Evolutionary conservation across 1,284 basidiomycete genomes (phyloP), one percentile per base, ranked within the genome.

Genomic region (Sporisorium exsertum): DNA sequence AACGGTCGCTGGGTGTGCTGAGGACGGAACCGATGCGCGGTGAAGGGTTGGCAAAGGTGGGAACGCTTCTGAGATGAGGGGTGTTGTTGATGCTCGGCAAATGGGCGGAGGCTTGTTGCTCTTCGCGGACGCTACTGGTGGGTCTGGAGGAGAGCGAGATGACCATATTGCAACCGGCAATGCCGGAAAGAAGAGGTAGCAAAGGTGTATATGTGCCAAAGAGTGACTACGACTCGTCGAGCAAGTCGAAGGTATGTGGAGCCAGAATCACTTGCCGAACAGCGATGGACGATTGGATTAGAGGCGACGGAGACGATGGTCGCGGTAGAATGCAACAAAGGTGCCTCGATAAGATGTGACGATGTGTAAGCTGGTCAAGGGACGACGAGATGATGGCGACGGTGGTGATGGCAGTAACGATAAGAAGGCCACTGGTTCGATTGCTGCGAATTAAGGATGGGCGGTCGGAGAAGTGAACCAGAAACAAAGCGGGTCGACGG

Each of bases 91-190:
- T 53, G 58, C 53, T 60, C 16, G 67, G 49, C 33, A 58, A 42
- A 58, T 35, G 51, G 26, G 60, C 58, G 22, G 67, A 70, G 27
- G 53, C 26, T 37, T 58, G 72, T 57, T 65, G 67, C 42, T 60
- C 67, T 51, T 70, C 67, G 53, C 72, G 66, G 43, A 75, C 55
- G 53, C 72, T 75, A 52, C 72, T 75, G 67, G 64, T 52, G 52
- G 72, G 72, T 20, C 67, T 58, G 40, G 57, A 59, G 3, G 72
- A 59, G 57, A 67, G 24, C 52, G 72, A 63, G 42, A 43, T 57
- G 67, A 66, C 64, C 72, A 75, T 75, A 47, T 57, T 75, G 72
- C 50, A 40, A 58, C 72, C 72, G 67, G 67, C 72, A n/a, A 51
- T 43, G 70, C 70, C 64, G 64, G 69, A 49, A 51, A 16, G 20